Evolutionary conservation across 495 filamentous ascomycete genomes (phyloP).

Genomic region (Penicillium manginii): DNA sequence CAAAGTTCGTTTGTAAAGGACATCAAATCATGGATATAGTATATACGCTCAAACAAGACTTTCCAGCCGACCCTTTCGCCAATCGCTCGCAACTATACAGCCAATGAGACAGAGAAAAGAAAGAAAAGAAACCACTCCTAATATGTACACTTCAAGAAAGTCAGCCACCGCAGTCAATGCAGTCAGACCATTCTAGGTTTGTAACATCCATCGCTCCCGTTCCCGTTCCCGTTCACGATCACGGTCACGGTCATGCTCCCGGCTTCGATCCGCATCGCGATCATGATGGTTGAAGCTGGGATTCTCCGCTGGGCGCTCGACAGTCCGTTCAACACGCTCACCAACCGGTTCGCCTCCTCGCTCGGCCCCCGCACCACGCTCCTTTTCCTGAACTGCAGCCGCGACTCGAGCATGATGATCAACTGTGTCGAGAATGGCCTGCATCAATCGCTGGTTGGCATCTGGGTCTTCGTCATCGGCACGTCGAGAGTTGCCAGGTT

Average conservation of each 20-base stretch:
- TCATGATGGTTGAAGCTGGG: conserved; percentile 1
- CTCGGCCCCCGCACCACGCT: conserved; percentile 19
- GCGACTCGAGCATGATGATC: conserved; percentile 46
- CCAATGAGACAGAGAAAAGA: conserved; percentile 8
- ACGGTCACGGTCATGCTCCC: conserved; percentile 22
- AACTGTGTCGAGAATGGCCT: conserved; percentile 51
- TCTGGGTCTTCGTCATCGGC: conserved; percentile 48
- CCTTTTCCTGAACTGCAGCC: conserved; percentile 39
- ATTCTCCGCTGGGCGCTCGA: conserved; percentile 20
- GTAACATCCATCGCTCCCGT: conserved; percentile 24
- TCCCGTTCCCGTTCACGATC: conserved; percentile 41
- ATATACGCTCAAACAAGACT: conserved; percentile 14
- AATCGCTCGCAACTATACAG: conserved; percentile 20
- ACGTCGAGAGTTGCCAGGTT: conserved; percentile 20
- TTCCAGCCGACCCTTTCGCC: conserved; percentile 13
- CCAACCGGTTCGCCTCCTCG: conserved; percentile 14
- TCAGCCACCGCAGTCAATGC: not conserved
- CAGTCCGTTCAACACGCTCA: conserved; percentile 14
- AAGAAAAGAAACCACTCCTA: not conserved
- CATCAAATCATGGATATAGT: conserved; percentile 21
- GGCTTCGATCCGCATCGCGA: conserved; percentile 14
- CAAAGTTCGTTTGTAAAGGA: conserved; percentile 13
- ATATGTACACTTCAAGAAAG: conserved; percentile 1
- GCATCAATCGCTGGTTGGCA: conserved; percentile 51
- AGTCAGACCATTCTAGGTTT: conserved; percentile 12